These are phyloP conservation scores for Penstemon barbatus DNA, from an alignment of 257 asterid species.

Conservation along the genomic window DNA sequence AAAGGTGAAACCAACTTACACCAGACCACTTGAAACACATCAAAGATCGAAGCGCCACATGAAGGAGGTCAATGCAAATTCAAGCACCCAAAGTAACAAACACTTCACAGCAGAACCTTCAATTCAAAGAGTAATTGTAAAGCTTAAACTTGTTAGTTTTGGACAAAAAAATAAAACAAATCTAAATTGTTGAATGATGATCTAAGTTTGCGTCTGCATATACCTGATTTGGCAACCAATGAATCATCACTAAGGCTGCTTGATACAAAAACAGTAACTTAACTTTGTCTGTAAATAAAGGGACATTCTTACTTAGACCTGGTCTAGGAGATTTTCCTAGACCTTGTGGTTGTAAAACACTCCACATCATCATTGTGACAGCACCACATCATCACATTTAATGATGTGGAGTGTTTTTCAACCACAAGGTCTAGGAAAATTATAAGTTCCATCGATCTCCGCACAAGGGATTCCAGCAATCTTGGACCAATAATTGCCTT, in stretches of 20 bases:
- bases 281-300: constrained; percentile 18
- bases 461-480: constrained; percentile 29
- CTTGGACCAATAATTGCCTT: constrained; percentile 42
- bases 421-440: no score
- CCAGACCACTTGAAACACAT: background rate
- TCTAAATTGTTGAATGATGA: background rate
- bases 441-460: background rate
- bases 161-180: no score
- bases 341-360: no score
- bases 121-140: no score
- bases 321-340: no score
- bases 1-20: background rate
- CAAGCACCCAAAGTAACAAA: background rate
- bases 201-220: background rate
- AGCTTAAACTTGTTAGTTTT: no score
- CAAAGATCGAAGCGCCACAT: background rate
- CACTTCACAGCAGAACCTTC: background rate
- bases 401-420: no score
- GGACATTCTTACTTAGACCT: no score
- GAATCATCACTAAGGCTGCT: background rate
- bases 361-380: no score
- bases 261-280: background rate
- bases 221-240: background rate
- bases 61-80: background rate
- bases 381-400: no score